Base-by-base conservation (phyloP, 495 filamentous ascomycete genomes). In the Xylaria curta region DNA sequence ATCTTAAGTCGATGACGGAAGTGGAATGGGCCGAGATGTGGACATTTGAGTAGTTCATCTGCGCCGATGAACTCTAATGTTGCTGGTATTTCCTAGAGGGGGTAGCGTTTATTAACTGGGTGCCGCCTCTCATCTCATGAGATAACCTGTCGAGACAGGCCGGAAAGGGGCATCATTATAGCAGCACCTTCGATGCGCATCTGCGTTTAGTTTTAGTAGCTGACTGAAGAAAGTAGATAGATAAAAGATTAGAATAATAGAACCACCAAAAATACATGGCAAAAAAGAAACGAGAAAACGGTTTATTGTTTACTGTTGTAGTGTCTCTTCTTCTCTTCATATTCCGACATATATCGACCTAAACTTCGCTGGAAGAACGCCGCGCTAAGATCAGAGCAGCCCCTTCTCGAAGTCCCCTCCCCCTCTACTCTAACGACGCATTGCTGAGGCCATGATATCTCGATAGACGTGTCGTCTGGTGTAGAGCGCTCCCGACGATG, bases 221-320 rank as follows among this genome's bases (percentile, higher is more conserved):
- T 1, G 15, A 19, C 13, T 1, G 9, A 4, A 17, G 13, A 56
- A 17, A 26, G 53, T 0, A 31, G 4, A 56, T 31, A 31, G 4
- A 56, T 31, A 26, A 56, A 17, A 24, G 2, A 1, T 26, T 63
- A 10, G 5, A 36, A 26, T 49, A n/a, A 4, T 36, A n/a, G 13
- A 28, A 42, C 42, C 21, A 7, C 12, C 12, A 8, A 31, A 33
- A 28, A 31, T 33, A 36, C 49, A 21, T 31, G 36, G 44, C n/a
- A 4, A 5, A 17, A 24, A 56, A 49, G 8, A 33, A 56, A 42
- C 4, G 54, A 69, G n/a, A 33, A 60, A 7, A 61, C 59, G 26
- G n/a, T 62, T 47, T 42, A 31, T 61, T 21, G 31, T 36, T 46
- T 60, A 69, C 26, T 28, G 58, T 42, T 59, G 17, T 51, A 19